Evolutionary conservation across 2,329 filamentous ascomycete species (phyloP).

Genomic region (Diplodia corticola): DNA sequence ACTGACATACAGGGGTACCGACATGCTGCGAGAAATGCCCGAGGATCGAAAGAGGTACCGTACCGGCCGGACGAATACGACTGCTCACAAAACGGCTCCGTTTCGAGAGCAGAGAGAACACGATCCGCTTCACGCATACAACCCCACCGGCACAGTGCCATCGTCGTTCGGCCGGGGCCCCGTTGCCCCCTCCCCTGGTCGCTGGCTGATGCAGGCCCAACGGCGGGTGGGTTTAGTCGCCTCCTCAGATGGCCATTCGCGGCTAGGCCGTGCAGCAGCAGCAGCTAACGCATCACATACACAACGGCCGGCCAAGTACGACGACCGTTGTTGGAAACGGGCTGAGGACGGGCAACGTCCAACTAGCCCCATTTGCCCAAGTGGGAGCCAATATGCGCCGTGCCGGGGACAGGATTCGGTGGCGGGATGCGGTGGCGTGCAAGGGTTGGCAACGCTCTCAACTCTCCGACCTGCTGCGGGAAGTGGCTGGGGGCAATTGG

Average conservation of each 20-base stretch:
- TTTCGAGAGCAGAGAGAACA: not conserved
- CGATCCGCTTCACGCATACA: not conserved
- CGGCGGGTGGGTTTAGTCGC: not conserved
- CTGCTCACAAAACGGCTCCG: not conserved
- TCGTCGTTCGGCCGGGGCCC: not conserved
- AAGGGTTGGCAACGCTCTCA: not conserved
- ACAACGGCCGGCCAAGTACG: not conserved
- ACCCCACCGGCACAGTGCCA: not conserved
- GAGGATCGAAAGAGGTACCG: not conserved
- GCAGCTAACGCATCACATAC: constrained; percentile 4
- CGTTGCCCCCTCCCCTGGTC: not conserved
- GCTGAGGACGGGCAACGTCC: too few relatives aligned
- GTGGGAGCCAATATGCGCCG: too few relatives aligned
- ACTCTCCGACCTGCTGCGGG: not conserved
- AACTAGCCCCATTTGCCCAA: not conserved
- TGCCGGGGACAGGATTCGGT: not conserved
- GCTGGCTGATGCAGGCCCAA: constrained; percentile 4
- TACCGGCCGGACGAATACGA: not conserved
- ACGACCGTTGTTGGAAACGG: not conserved
- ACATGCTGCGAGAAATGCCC: constrained; percentile 1
- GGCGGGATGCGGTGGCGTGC: not conserved
- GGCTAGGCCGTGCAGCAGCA: not conserved
- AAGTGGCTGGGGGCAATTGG: not conserved
- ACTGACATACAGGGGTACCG: not conserved
- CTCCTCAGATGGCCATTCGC: not conserved